A percentile compares a stretch with the other conserved stretches of the same genome.
Conservation (phyloP, 2,329 filamentous ascomycete species). For the Fusarium euwallaceae region DNA sequence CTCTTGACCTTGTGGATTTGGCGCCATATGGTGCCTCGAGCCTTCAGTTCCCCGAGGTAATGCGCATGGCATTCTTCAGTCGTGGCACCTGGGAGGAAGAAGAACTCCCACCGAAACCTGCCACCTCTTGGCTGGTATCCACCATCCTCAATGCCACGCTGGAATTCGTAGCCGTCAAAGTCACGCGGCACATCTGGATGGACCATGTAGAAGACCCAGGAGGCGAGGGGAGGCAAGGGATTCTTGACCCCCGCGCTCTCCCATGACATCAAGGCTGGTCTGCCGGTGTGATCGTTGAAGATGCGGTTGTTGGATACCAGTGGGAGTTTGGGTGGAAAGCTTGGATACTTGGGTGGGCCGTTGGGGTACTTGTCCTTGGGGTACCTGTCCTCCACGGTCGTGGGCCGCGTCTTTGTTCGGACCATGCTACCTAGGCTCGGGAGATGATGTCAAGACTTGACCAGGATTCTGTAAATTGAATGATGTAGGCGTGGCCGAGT, state of each 20-base stretch:
- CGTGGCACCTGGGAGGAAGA: background rate
- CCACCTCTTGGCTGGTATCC: too few relatives aligned
- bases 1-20: background rate
- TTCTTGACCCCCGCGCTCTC: background rate
- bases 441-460: background rate
- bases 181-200: background rate
- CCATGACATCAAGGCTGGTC: background rate
- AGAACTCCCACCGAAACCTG: background rate
- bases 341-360: background rate
- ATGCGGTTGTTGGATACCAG: background rate
- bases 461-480: background rate
- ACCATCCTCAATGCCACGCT: background rate
- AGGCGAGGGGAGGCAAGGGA: background rate
- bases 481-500: background rate
- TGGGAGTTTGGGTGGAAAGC: background rate
- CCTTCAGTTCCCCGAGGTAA: background rate
- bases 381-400: background rate
- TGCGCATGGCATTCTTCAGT: background rate
- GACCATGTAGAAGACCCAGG: background rate
- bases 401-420: background rate
- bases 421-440: background rate
- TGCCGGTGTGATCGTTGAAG: slow-evolving; percentile 4
- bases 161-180: background rate
- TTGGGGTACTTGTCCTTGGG: background rate
- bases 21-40: background rate